A percentile compares a stretch with the other conserved stretches of the same genome.
Conservation (phyloP, 1,139 yeast genomes). For the Blastobotrys apis region DNA sequence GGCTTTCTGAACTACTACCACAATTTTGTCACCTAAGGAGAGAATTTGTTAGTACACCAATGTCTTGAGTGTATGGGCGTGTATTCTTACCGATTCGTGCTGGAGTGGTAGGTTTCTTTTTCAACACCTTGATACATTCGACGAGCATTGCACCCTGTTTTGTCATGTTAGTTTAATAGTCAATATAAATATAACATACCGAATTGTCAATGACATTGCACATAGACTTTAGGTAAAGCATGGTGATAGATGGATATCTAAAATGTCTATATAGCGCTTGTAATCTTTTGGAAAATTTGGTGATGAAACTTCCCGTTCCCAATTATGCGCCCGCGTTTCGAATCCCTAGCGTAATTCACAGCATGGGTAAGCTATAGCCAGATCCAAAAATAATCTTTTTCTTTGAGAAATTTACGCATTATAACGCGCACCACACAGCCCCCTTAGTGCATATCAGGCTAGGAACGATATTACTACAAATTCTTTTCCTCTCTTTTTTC, state of each 20-base stretch:
- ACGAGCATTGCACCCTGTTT: conserved; percentile 77
- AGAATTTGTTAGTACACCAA: background rate
- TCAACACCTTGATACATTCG: conserved; percentile 91
- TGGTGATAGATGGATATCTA: conserved; percentile 31
- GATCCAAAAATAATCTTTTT: too few relatives aligned
- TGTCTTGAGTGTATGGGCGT: background rate
- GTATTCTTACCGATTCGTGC: conserved; percentile 72
- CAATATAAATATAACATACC: conserved; percentile 25
- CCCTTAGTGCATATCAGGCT: too few relatives aligned
- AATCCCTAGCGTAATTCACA: too few relatives aligned
- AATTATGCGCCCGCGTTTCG: too few relatives aligned
- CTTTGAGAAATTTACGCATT: too few relatives aligned
- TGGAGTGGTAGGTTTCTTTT: conserved; percentile 79
- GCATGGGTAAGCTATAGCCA: too few relatives aligned
- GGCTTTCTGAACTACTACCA: conserved; percentile 92
- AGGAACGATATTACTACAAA: too few relatives aligned
- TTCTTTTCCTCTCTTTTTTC: too few relatives aligned
- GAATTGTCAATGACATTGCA: conserved; percentile 90
- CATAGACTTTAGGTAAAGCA: conserved; percentile 87
- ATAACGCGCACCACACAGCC: too few relatives aligned
- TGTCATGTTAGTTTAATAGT: background rate
- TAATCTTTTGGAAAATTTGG: too few relatives aligned
- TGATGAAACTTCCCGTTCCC: too few relatives aligned
- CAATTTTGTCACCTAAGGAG: conserved; percentile 61
- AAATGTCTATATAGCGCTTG: too few relatives aligned